Percentiles rank a stretch among this genome's conserved stretches.
Evolutionary conservation across 2,329 filamentous ascomycete species (phyloP).

Genomic region (Rhynchosporium agropyri): DNA sequence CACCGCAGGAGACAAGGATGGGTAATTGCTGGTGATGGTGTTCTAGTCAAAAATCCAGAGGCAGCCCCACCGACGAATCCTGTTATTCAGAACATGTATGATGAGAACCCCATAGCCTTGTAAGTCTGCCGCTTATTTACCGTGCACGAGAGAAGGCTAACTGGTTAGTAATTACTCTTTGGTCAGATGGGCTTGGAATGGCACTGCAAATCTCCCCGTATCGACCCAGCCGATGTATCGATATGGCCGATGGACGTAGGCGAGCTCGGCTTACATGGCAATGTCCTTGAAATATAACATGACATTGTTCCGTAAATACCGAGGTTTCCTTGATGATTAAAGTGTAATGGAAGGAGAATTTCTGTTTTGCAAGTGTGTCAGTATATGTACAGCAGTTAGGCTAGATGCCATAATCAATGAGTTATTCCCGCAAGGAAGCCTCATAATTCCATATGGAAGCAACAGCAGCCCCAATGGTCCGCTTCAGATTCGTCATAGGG

Average conservation of each 20-base stretch:
- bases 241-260: slow-evolving; percentile 10
- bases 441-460: no score
- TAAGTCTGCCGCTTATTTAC: slow-evolving; percentile 33
- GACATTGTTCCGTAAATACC: background rate
- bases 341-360: no score
- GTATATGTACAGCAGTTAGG: no score
- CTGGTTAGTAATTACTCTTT: slow-evolving; percentile 32
- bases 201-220: slow-evolving; percentile 35
- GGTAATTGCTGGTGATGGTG: slow-evolving; percentile 49
- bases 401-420: no score
- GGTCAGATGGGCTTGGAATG: slow-evolving; percentile 39
- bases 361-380: no score
- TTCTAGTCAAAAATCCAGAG: slow-evolving; percentile 46
- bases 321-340: background rate
- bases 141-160: slow-evolving; percentile 6
- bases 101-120: slow-evolving; percentile 31
- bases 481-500: no score
- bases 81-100: slow-evolving; percentile 21
- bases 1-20: slow-evolving; percentile 46
- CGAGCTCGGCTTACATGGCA: background rate
- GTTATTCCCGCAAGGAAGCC: no score
- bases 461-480: no score
- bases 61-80: slow-evolving; percentile 5
- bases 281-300: background rate
- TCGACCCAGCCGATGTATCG: slow-evolving; percentile 33